phyloP scores from a whole-genome alignment of 192 early-diverging fungal genomes.

The Neocallimastix lanati region DNA sequence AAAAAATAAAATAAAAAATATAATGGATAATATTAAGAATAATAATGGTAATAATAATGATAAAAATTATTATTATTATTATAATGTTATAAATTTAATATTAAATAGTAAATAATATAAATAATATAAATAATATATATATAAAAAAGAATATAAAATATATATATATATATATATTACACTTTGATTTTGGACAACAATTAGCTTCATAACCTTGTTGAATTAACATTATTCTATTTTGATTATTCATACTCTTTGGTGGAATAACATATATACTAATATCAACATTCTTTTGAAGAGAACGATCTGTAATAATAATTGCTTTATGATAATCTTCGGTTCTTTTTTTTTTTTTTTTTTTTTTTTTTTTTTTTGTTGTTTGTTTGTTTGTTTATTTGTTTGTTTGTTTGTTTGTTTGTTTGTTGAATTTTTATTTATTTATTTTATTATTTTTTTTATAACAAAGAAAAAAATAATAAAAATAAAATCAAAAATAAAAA shows the following conservation, averaged over 20 bases:
- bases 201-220: not conserved
- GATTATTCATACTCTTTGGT: not conserved
- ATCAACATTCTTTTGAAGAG: not conserved
- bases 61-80: not conserved
- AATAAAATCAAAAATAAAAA: too few species aligned
- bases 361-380: too few species aligned
- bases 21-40: too few species aligned
- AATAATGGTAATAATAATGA: too few species aligned
- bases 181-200: not conserved
- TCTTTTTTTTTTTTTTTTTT: too few species aligned
- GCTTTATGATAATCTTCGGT: not conserved
- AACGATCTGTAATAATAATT: not conserved
- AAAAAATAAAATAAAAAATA: not conserved
- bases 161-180: not conserved
- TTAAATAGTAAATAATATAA: not conserved
- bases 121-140: not conserved
- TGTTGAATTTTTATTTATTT: too few species aligned
- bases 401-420: too few species aligned
- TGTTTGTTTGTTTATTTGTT: too few species aligned
- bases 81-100: not conserved
- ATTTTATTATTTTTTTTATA: too few species aligned
- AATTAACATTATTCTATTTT: not conserved
- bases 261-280: not conserved
- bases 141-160: not conserved
- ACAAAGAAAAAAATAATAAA: too few species aligned